phyloP scores from a whole-genome alignment of 148 eudicot species.

The Mesembryanthemum crystallinum region DNA sequence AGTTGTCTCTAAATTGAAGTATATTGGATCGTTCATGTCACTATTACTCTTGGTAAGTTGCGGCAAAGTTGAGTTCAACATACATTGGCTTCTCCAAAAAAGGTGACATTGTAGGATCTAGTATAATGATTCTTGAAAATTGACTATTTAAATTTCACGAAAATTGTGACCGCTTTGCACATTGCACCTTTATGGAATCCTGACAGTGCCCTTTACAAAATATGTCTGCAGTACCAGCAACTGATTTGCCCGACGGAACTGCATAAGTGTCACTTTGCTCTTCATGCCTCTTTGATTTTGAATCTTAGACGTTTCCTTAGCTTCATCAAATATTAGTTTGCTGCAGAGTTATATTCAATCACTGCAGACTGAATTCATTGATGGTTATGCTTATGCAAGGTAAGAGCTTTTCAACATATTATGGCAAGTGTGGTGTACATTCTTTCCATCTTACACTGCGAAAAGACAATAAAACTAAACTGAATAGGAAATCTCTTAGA shows the following conservation, averaged over 20 bases:
- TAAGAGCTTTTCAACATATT: background rate
- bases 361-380: background rate
- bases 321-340: background rate
- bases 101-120: background rate
- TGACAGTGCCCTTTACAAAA: background rate
- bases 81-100: background rate
- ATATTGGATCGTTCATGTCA: background rate
- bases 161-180: background rate
- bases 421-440: background rate
- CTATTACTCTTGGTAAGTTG: background rate
- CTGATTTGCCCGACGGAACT: background rate
- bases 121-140: background rate
- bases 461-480: too few relatives aligned
- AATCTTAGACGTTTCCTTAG: background rate
- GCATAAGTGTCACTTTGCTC: background rate
- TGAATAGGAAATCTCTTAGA: background rate
- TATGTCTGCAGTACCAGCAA: background rate
- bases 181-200: background rate
- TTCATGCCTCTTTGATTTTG: background rate
- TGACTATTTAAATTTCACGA: background rate
- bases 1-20: background rate
- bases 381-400: background rate
- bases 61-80: background rate
- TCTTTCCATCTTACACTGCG: background rate
- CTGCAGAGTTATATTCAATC: background rate